Percentiles rank a stretch among this genome's conserved stretches.
Evolutionary conservation across 176 grass and related monocot genomes (phyloP).

Genomic region (Pontederia paniculata): DNA sequence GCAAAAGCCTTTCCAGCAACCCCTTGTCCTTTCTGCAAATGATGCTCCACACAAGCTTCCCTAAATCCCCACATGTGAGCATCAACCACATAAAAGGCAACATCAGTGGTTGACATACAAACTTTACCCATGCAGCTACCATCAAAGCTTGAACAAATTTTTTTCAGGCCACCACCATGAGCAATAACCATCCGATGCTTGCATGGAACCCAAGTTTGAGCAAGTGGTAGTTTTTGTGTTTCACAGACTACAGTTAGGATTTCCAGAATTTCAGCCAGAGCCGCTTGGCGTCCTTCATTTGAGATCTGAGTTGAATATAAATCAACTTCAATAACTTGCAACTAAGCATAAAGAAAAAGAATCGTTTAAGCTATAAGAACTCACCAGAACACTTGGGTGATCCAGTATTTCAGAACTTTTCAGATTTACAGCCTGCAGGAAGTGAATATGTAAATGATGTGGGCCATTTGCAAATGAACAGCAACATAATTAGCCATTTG

Average conservation of each 20-base stretch:
- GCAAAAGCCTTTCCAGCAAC: conserved; percentile 23
- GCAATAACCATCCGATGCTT: conserved; percentile 2
- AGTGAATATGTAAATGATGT: not conserved
- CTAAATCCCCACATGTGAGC: conserved; percentile 24
- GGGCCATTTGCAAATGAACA: not conserved
- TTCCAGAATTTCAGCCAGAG: conserved; percentile 23
- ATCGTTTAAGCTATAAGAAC: not conserved
- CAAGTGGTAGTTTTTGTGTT: conserved; percentile 19
- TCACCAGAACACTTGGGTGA: conserved; percentile 21
- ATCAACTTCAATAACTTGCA: conserved; percentile 6
- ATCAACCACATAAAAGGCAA: conserved; percentile 24
- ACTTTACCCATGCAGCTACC: conserved; percentile 19
- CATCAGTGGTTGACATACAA: conserved; percentile 24
- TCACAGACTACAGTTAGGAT: conserved; percentile 20
- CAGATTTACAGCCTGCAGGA: conserved; percentile 26
- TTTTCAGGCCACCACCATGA: conserved; percentile 15
- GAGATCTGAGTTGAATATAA: conserved; percentile 9
- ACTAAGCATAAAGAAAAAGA: conserved; percentile 8
- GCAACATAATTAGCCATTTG: not conserved
- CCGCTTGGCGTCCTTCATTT: conserved; percentile 20
- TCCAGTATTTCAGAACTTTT: conserved; percentile 26
- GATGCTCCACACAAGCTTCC: conserved; percentile 23
- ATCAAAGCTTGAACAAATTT: conserved; percentile 24
- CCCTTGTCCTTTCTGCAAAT: conserved; percentile 23
- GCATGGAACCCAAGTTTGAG: conserved; percentile 28